A percentile compares a stretch with the other conserved stretches of the same genome.
phyloP scores from a whole-genome alignment of 2,329 filamentous ascomycete genomes.

The Talaromyces sp. region DNA sequence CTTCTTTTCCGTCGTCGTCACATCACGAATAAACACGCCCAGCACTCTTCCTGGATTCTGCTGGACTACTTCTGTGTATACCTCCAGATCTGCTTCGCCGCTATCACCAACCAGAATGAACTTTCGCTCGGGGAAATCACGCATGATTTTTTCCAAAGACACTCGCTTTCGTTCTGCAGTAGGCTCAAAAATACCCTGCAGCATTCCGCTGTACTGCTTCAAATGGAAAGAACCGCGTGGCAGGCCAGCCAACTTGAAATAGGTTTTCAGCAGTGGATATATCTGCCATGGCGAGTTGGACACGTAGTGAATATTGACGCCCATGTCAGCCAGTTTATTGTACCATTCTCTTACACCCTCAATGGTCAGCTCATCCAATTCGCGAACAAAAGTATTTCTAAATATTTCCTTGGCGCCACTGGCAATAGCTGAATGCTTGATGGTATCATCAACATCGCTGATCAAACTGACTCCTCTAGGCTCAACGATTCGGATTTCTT shows the following conservation, averaged over 20 bases:
- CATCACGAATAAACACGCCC: slow-evolving; percentile 89
- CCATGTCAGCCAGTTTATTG: slow-evolving; percentile 64
- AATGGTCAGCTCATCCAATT: slow-evolving; percentile 72
- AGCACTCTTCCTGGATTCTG: slow-evolving; percentile 77
- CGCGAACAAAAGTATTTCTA: slow-evolving; percentile 87
- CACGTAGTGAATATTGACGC: slow-evolving; percentile 89
- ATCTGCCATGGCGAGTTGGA: slow-evolving; percentile 99
- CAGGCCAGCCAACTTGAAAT: slow-evolving; percentile 72
- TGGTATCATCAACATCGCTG: slow-evolving; percentile 95
- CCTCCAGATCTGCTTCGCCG: slow-evolving; percentile 92
- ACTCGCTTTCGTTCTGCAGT: slow-evolving; percentile 91
- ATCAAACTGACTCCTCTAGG: slow-evolving; percentile 81
- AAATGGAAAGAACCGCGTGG: slow-evolving; percentile 87
- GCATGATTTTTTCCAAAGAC: slow-evolving; percentile 75
- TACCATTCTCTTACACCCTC: slow-evolving; percentile 93
- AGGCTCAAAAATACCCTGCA: slow-evolving; percentile 96
- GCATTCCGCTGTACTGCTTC: slow-evolving; percentile 94
- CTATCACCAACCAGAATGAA: slow-evolving; percentile 94
- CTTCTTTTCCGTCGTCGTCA: slow-evolving; percentile 69
- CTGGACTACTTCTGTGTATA: slow-evolving; percentile 88
- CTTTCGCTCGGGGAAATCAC: slow-evolving; percentile 80
- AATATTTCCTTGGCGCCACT: slow-evolving; percentile 90
- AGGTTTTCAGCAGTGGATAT: slow-evolving; percentile 80
- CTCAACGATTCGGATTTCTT: slow-evolving; percentile 71
- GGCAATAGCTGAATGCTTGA: slow-evolving; percentile 90